Evolutionary conservation across 805 yeast genomes (phyloP).

Genomic region (Candida orba): DNA sequence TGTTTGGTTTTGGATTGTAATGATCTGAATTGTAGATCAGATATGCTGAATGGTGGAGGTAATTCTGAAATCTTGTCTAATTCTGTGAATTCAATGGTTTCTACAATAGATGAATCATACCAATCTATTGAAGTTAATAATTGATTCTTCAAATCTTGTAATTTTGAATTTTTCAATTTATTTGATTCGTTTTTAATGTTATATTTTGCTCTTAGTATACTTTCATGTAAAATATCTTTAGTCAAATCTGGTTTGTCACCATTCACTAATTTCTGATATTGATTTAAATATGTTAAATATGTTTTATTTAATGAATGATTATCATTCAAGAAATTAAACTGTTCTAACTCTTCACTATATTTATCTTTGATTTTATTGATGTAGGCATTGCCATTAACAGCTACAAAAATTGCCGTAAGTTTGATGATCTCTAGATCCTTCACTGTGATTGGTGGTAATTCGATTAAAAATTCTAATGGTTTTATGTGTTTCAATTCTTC

Average conservation of each 20-base stretch:
- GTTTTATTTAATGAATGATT: constrained; percentile 53
- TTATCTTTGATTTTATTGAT: constrained; percentile 33
- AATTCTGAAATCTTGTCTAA: constrained; percentile 49
- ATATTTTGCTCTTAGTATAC: constrained; percentile 38
- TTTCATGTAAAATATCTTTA: constrained; percentile 39
- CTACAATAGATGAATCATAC: constrained; percentile 74
- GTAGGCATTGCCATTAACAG: constrained; percentile 47
- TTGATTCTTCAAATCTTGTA: constrained; percentile 32
- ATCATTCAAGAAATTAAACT: constrained; percentile 60
- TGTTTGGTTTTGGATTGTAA: constrained; percentile 27
- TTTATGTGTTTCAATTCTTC: constrained; percentile 1
- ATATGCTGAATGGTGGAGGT: constrained; percentile 46
- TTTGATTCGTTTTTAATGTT: constrained; percentile 30
- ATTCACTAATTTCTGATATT: constrained; percentile 37
- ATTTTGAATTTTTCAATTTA: constrained; percentile 27
- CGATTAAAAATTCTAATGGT: constrained; percentile 9
- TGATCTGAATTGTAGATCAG: constrained; percentile 56
- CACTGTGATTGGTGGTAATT: constrained; percentile 38
- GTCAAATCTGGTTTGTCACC: background rate
- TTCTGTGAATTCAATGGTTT: constrained; percentile 57
- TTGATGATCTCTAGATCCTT: constrained; percentile 66
- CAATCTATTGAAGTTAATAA: constrained; percentile 78
- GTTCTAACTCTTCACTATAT: constrained; percentile 31
- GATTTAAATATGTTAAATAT: constrained; percentile 44
- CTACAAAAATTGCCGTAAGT: constrained; percentile 62